Base-by-base conservation (phyloP, 2,329 filamentous ascomycete species). In the Tolypocladium amazonense region DNA sequence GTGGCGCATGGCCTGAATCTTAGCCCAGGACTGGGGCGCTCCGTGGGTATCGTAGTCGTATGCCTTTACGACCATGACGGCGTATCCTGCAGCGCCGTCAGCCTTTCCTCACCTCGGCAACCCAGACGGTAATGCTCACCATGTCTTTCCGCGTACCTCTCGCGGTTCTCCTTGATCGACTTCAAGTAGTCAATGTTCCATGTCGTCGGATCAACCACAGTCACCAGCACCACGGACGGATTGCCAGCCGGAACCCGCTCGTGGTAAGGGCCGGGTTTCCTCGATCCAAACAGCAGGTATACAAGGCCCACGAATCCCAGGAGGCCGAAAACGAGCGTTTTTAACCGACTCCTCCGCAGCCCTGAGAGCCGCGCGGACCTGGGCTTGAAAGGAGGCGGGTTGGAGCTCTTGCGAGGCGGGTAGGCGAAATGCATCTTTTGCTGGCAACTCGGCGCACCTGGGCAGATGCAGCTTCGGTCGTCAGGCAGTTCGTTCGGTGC, bases 341-440 rank as follows among this genome's bases (percentile, higher is more conserved):
- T 85, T 58, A 88, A 69, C 65, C 88, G 85, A 68, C 81, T 84
- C 65, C 84, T 81, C 63, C 88, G 83, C 63, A 84, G 69, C 62
- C 78, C 68, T 56, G 84, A 71, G 25, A 77, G 72, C 65, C 79
- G 76, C 69, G 85, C 77, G 64, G 82, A 80, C 68, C 85, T 81
- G 56, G 83, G 79, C 64, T 81, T 80, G 75, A 90, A 93, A 37
- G 88, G 86, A 65, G 86, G 84, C 65, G 88, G 85, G 70, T 88
- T 86, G 65, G 89, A 93, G 70, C 83, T 86, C 77, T 93, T 96
- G 73, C 92, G 88, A 69, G 90, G 85, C 59, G 92, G 92, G 68
- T 95, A 87, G 64, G 92, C 91, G 80, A 93, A 92, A 74, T 96
- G 92, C 91, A 96, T 94, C 66, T 68, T n/a, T 79, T 69, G 62